Conservation (phyloP, 2,329 filamentous ascomycete species). For the Paracamarosporium sp. region DNA sequence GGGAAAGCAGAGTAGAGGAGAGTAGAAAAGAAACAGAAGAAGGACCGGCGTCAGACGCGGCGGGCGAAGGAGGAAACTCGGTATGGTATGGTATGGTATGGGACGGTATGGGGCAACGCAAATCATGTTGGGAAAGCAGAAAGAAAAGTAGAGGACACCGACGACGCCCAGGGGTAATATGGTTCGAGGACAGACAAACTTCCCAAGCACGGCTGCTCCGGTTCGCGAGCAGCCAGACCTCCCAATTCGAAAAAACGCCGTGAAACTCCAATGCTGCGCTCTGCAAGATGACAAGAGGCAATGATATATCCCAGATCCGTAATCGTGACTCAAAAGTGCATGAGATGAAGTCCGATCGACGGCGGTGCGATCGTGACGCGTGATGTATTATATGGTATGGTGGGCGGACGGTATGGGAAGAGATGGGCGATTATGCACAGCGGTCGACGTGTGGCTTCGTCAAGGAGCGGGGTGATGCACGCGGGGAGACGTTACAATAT, state of each 20-base stretch:
- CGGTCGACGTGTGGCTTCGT: slow-evolving; percentile 31
- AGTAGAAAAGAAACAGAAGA: no score
- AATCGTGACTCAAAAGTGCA: slow-evolving; percentile 42
- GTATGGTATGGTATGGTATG: no score
- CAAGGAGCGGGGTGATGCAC: slow-evolving; percentile 11
- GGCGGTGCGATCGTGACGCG: slow-evolving; percentile 38
- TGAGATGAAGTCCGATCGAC: slow-evolving; percentile 35
- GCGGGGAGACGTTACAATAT: slow-evolving; percentile 66
- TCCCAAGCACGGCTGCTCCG: slow-evolving; percentile 13
- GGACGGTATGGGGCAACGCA: no score
- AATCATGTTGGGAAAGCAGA: background rate
- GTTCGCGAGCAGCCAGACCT: slow-evolving; percentile 34
- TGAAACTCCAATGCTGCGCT: slow-evolving; percentile 47
- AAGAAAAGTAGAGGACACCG: slow-evolving; percentile 14
- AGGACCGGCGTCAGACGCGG: slow-evolving; percentile 9
- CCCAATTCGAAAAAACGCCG: slow-evolving; percentile 36
- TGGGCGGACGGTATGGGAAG: slow-evolving; percentile 20
- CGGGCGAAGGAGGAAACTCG: slow-evolving; percentile 13
- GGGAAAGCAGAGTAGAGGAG: slow-evolving; percentile 12
- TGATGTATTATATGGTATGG: slow-evolving; percentile 47
- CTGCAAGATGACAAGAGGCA: slow-evolving; percentile 43
- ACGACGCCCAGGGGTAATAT: slow-evolving; percentile 26
- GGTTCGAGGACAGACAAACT: slow-evolving; percentile 13
- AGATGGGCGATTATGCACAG: slow-evolving; percentile 35
- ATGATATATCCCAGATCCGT: slow-evolving; percentile 43